Conservation (phyloP, 1,139 yeast genomes). For the Yamadazyma oceani region DNA sequence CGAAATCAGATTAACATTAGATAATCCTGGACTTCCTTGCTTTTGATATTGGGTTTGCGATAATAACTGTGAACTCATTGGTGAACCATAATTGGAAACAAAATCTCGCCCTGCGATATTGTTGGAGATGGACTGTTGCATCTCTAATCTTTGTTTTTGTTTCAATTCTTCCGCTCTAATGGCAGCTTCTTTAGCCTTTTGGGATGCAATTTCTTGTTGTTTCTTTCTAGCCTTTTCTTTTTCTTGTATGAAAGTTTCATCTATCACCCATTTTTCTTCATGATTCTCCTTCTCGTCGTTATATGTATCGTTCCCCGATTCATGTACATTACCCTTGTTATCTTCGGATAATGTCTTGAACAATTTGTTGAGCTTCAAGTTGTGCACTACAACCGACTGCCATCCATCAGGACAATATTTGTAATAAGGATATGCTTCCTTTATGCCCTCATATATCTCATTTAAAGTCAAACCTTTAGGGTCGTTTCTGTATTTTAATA, state of each 20-base stretch:
- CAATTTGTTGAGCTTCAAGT: slow-evolving; percentile 79
- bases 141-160: slow-evolving; percentile 39
- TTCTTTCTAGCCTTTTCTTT: slow-evolving; percentile 73
- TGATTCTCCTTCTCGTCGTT: slow-evolving; percentile 60
- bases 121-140: slow-evolving; percentile 28
- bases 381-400: slow-evolving; percentile 93
- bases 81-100: slow-evolving; percentile 26
- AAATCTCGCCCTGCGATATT: slow-evolving; percentile 28
- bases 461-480: slow-evolving; percentile 76
- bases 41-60: slow-evolving; percentile 27
- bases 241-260: slow-evolving; percentile 79
- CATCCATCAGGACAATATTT: slow-evolving; percentile 95
- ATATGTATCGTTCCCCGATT: too few relatives aligned
- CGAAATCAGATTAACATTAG: slow-evolving; percentile 1
- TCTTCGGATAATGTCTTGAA: too few relatives aligned
- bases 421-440: slow-evolving; percentile 86
- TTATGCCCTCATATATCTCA: slow-evolving; percentile 83
- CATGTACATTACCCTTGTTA: too few relatives aligned
- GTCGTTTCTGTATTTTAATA: slow-evolving; percentile 64
- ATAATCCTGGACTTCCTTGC: slow-evolving; percentile 9
- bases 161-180: slow-evolving; percentile 51
- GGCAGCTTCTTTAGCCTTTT: slow-evolving; percentile 58
- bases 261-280: slow-evolving; percentile 93
- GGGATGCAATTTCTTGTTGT: slow-evolving; percentile 62
- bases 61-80: slow-evolving; percentile 19